Conservation (phyloP, 1,139 yeast genomes). For the Candida dubliniensis region DNA sequence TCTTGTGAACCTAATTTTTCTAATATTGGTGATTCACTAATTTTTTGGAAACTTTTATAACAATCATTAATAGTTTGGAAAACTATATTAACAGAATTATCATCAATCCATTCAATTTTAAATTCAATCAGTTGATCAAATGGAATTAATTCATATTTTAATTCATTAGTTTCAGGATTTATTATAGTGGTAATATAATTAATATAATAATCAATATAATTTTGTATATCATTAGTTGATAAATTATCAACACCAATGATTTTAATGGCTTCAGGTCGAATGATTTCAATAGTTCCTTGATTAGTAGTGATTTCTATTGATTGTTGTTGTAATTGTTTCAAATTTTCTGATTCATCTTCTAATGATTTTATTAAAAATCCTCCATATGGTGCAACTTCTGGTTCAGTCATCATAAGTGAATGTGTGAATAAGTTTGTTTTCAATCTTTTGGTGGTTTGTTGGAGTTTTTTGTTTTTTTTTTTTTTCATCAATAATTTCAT, state of each 20-base stretch:
- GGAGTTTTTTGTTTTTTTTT: neutral
- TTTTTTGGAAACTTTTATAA: conserved; percentile 34
- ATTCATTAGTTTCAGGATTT: conserved; percentile 15
- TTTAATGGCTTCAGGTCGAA: conserved; percentile 52
- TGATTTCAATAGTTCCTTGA: conserved; percentile 29
- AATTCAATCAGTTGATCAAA: conserved; percentile 35
- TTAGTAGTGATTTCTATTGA: conserved; percentile 32
- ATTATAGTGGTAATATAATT: conserved; percentile 30
- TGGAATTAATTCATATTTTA: conserved; percentile 26
- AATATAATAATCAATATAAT: conserved; percentile 51
- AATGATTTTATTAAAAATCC: conserved; percentile 43
- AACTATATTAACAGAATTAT: conserved; percentile 54
- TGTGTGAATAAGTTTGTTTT: neutral
- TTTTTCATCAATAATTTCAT: too few relatives aligned
- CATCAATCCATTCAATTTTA: conserved; percentile 71
- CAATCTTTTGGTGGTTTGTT: neutral
- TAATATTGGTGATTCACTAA: conserved; percentile 20
- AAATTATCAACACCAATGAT: conserved; percentile 68
- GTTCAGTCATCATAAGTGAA: conserved; percentile 26
- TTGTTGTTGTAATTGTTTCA: conserved; percentile 32
- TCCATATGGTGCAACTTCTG: conserved; percentile 44
- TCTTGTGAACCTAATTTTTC: conserved; percentile 9
- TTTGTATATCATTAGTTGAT: conserved; percentile 62
- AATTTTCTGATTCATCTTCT: conserved; percentile 39
- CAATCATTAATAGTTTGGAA: conserved; percentile 50